Evolutionary conservation across 257 asterid genomes (phyloP).

Genomic region (Mentha longifolia): DNA sequence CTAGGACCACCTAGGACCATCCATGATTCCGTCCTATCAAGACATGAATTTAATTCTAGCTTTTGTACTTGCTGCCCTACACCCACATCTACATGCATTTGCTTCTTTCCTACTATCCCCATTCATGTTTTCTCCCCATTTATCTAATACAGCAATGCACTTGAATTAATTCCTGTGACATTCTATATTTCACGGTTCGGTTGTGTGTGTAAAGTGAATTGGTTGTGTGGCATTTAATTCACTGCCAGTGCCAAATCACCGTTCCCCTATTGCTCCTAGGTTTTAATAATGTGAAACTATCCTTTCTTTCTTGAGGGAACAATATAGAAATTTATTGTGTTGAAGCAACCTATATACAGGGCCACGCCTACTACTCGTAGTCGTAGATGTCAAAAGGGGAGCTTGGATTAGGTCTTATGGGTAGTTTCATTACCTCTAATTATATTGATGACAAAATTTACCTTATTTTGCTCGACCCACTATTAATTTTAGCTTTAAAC

Average conservation of each 20-base stretch:
- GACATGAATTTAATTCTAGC: constrained; percentile 27
- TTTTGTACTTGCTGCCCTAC: constrained; percentile 30
- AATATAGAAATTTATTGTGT: not conserved
- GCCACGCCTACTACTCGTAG: not conserved
- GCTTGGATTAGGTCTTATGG: not conserved
- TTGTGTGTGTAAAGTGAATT: not conserved
- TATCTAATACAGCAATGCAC: not conserved
- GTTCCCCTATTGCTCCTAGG: not conserved
- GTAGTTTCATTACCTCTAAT: not conserved
- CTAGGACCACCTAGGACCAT: constrained; percentile 31
- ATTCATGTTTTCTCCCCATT: not conserved
- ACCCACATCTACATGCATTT: too few species aligned
- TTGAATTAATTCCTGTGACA: constrained; percentile 15
- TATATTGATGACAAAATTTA: not conserved
- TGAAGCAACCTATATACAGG: not conserved
- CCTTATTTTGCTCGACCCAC: not conserved
- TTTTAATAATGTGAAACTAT: not conserved
- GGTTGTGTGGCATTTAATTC: constrained; percentile 3
- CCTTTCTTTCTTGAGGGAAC: too few species aligned
- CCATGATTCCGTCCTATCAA: constrained; percentile 24
- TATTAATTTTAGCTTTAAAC: not conserved
- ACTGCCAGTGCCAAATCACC: not conserved
- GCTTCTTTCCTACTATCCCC: too few species aligned
- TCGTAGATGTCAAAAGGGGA: not conserved
- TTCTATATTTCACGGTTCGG: constrained; percentile 2